Conservation (phyloP, 2,329 filamentous ascomycete species). For the Cladosporium sp. region DNA sequence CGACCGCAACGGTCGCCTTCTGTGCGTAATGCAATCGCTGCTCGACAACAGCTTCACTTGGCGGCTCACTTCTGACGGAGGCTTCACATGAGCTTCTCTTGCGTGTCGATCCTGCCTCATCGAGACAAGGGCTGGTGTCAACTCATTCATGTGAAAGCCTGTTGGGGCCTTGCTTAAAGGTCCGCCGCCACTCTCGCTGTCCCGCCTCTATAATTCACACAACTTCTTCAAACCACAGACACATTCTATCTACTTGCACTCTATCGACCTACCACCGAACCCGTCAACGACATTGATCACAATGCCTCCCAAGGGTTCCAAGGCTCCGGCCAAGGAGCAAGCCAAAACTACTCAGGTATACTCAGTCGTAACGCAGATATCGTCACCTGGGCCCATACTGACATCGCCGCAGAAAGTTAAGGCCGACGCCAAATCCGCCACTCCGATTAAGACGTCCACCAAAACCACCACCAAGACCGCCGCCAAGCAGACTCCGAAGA, state of each 20-base stretch:
- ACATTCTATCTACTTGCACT: too few relatives aligned
- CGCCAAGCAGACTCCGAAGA: conserved; percentile 26
- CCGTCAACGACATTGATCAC: not conserved
- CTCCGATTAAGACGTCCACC: conserved; percentile 6
- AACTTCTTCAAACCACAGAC: not conserved
- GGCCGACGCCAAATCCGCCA: conserved; percentile 20
- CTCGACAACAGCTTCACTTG: not conserved
- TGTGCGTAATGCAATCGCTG: too few relatives aligned
- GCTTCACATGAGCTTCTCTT: not conserved
- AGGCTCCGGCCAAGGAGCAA: conserved; percentile 13
- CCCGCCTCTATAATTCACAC: not conserved
- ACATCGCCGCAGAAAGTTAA: conserved; percentile 7
- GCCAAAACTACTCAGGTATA: conserved; percentile 23
- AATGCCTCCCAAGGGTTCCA: conserved; percentile 33
- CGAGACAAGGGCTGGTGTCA: not conserved
- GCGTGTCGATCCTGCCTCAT: not conserved
- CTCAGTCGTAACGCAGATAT: not conserved
- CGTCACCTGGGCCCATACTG: not conserved
- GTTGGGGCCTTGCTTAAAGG: not conserved
- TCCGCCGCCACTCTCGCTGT: not conserved
- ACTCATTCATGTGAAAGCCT: not conserved
- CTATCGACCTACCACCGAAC: too few relatives aligned
- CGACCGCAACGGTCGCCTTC: too few relatives aligned
- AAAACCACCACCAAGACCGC: conserved; percentile 23
- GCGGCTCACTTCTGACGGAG: not conserved